Conservation (phyloP, 2,329 filamentous ascomycete species). For the Colletotrichum sp. region DNA sequence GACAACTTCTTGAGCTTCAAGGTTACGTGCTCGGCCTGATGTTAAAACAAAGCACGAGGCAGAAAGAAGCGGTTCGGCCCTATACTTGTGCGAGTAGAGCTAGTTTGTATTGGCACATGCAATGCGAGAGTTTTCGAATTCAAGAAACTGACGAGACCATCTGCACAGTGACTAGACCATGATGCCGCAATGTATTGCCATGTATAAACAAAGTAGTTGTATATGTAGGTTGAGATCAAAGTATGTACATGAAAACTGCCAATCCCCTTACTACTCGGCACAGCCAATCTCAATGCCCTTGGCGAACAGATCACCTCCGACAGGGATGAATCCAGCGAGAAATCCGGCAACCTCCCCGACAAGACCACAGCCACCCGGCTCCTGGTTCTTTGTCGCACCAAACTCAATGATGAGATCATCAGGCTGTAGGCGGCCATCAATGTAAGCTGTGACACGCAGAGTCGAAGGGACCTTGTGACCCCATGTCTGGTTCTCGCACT, state of each 20-base stretch:
- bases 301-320: conserved; percentile 5
- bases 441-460: conserved; percentile 19
- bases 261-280: not conserved
- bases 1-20: not conserved
- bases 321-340: conserved; percentile 15
- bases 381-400: not conserved
- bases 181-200: not conserved
- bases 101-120: not conserved
- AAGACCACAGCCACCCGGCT: conserved; percentile 10
- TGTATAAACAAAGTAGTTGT: not conserved
- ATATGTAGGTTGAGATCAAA: not conserved
- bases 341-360: conserved; percentile 8
- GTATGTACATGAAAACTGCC: not conserved
- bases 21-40: not conserved
- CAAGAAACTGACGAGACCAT: not conserved
- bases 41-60: not conserved
- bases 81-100: not conserved
- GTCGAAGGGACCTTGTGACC: conserved; percentile 20
- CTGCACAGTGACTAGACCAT: not conserved
- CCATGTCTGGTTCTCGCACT: conserved; percentile 18
- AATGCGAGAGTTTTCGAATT: not conserved
- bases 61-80: not conserved
- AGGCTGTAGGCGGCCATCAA: conserved; percentile 16
- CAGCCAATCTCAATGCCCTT: conserved; percentile 15
- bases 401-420: conserved; percentile 22